Base-by-base conservation (phyloP, 2,329 filamentous ascomycete genomes). In the Cercospora sp. region DNA sequence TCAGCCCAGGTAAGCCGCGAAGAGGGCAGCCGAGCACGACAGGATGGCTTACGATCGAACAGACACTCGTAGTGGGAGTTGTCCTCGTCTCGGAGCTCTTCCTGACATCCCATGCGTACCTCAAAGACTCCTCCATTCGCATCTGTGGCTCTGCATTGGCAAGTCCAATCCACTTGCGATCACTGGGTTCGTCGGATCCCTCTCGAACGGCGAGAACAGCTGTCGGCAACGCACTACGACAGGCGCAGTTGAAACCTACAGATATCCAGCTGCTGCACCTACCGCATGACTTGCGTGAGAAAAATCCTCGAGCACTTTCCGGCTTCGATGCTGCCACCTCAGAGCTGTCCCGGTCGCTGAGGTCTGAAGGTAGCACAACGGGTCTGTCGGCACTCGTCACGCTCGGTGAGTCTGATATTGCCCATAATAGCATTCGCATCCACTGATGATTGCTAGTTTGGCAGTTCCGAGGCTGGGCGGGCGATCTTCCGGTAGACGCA, bases 41-140 rank as follows among this genome's bases (percentile, higher is more conserved):
- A 28, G 31, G 31, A 53, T 55, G 30, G 61, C 61, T 72, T 58
- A 72, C 64, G 20, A 26, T 18, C 3, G 69, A 67, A 57, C 65
- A 63, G 61, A 39, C 13, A 28, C 64, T 68, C 8, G 59, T 71
- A 20, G 66, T 74, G 18, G 74, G 69, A 9, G 51, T 71, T 2
- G 67, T 76, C 10, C 53, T 76, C 28, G 70, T 76, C 26, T 74
- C 72, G 10, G 70, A 73, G 30, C 63, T 66, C 2, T 74, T 76
- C 57, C 67, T 75, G 30, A 73, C 64, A 12, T 72, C 73, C 1
- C 73, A 74, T 63, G 72, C 72, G 42, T 76, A 74, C 58, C 60
- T 76, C 20, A 75, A 69, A 60, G 73, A 76, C 64, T 67, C 65
- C 3, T 69, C 74, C 18, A 64, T 73, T 48, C 39, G 66, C 31